Evolutionary conservation across 2,329 filamentous ascomycete species (phyloP), one percentile per base, ranked within the genome.

Genomic region (Tothia fuscella): DNA sequence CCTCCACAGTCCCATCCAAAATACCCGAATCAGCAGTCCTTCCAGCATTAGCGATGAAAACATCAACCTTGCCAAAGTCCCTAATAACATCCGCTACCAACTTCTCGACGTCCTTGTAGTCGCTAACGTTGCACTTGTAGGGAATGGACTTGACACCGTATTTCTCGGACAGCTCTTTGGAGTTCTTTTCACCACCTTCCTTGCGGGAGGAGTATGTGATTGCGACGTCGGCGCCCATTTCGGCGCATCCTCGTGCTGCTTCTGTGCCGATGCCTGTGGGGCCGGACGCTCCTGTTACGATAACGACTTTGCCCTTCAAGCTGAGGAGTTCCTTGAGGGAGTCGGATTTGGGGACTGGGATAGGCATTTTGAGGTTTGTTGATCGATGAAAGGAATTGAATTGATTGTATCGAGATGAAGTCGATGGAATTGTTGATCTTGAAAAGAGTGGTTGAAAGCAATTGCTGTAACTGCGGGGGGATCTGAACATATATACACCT

Each of bases 181-280:
- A 76, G 63, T 80, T 80, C 67, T 76, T 75, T 63, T 78, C 70
- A 46, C 73, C 76, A 38, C 76, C 76, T 44, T 72, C 63, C 1
- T 71, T 62, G 38, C 75, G 72, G 12, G 74, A 76, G 47, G 74
- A 60, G 63, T 80, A 80, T 50, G 82, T 88, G 59, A 80, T 71
- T 56, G 75, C 76, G 26, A 80, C 57, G 57, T 78, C 67, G 52
- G 75, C 75, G 41, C 75, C 75, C 63, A 75, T 74, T 59, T 80
- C 75, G 47, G 75, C 75, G 55, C 71, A 75, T 50, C 74, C 75
- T 38, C 75, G 74, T 38, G 76, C 76, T 46, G 75, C 76, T 58
- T 79, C 76, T 46, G 77, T 78, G 46, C 77, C 77, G 65, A 81
- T 80, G 42, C 77, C 77, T 46, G 73, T 75, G 43, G 82, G 72